Evolutionary conservation across 441 rosid species (phyloP).

Genomic region (Populus hybrid): DNA sequence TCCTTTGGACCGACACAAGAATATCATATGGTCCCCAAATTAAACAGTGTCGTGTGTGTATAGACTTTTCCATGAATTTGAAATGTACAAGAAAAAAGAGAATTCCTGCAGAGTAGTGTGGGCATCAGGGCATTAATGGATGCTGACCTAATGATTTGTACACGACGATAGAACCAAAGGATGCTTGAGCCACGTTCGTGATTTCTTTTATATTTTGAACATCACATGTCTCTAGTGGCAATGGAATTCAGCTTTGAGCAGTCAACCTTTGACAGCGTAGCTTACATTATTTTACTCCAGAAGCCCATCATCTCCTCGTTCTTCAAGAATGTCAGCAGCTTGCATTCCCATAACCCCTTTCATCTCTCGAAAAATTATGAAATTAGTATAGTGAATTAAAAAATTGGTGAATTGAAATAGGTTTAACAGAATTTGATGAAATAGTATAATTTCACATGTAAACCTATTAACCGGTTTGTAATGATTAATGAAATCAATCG

Average conservation of each 20-base stretch:
- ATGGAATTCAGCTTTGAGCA: neutral
- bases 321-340: neutral
- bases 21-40: neutral
- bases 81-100: neutral
- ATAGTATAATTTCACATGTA: too few species aligned
- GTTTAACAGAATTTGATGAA: too few species aligned
- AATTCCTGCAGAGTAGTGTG: neutral
- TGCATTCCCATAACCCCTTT: neutral
- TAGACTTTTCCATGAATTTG: neutral
- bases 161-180: neutral
- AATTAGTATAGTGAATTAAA: too few species aligned
- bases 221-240: neutral
- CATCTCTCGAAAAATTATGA: too few species aligned
- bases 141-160: neutral
- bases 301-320: neutral
- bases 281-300: neutral
- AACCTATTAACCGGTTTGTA: too few species aligned
- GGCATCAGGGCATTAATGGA: neutral
- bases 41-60: too few species aligned
- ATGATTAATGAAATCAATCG: rapidly evolving
- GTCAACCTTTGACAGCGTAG: neutral
- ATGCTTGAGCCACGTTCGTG: neutral
- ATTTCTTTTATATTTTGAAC: neutral
- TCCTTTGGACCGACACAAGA: neutral
- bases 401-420: too few species aligned